Conservation (phyloP, 306 rosid species). For the Arachis stenosperma region DNA sequence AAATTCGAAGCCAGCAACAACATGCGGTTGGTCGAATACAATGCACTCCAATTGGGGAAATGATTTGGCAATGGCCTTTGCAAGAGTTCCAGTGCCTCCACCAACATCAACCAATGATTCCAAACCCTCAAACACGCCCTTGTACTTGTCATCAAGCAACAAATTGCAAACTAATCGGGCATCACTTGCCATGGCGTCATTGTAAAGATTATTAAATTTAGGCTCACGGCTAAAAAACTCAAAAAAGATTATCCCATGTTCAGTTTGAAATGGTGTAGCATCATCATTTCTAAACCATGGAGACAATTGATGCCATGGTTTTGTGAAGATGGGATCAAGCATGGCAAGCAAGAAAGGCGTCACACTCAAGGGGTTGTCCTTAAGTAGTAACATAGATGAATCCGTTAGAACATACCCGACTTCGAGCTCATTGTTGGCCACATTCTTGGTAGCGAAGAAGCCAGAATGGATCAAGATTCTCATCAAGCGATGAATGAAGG, state of each 20-base stretch:
- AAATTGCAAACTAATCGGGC: neutral
- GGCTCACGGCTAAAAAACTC: neutral
- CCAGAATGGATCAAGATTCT: neutral
- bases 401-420: slow-evolving; percentile 14
- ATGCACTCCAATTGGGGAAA: too few species aligned
- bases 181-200: slow-evolving; percentile 35
- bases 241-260: slow-evolving; percentile 1
- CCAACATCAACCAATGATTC: too few species aligned
- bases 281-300: slow-evolving; percentile 29
- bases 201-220: neutral
- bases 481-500: too few species aligned
- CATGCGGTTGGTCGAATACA: too few species aligned
- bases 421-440: slow-evolving; percentile 7
- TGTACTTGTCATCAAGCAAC: too few species aligned
- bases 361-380: neutral
- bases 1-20: too few species aligned
- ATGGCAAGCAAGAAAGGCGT: slow-evolving; percentile 1
- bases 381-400: slow-evolving; percentile 18
- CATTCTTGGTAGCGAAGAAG: slow-evolving; percentile 17
- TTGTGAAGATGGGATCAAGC: slow-evolving; percentile 19
- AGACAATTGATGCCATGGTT: slow-evolving; percentile 25
- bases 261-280: neutral
- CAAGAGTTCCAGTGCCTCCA: too few species aligned
- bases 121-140: too few species aligned
- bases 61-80: too few species aligned